Evolutionary conservation across 495 filamentous ascomycete species (phyloP).

Genomic region (Aspergillus sclerotiicarbonarius): DNA sequence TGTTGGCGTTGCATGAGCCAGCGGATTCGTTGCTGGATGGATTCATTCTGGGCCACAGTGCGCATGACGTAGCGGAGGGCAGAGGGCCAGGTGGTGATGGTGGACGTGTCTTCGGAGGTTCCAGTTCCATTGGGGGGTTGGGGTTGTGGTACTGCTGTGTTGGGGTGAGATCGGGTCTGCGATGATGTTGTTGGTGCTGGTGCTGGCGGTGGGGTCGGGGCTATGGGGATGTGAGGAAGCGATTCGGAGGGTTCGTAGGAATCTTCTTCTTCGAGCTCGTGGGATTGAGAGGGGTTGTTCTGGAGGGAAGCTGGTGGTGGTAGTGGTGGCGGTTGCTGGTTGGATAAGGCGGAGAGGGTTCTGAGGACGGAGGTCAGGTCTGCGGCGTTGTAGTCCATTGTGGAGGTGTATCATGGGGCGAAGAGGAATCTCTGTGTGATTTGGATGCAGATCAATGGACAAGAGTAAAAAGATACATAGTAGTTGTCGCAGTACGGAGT

Average conservation of each 20-base stretch:
- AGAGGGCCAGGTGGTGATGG: slow-evolving; percentile 63
- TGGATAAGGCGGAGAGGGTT: slow-evolving; percentile 47
- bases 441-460: background rate
- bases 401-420: background rate
- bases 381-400: slow-evolving; percentile 42
- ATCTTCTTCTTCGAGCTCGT: slow-evolving; percentile 22
- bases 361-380: slow-evolving; percentile 54
- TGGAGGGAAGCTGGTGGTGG: background rate
- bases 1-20: slow-evolving; percentile 64
- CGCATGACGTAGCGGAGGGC: slow-evolving; percentile 63
- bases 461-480: background rate
- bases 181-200: background rate
- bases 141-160: slow-evolving; percentile 6
- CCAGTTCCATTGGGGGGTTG: slow-evolving; percentile 10
- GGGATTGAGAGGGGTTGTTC: slow-evolving; percentile 1
- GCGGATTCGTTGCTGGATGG: slow-evolving; percentile 36
- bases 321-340: slow-evolving; percentile 12
- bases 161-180: too few relatives aligned
- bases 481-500: too few relatives aligned
- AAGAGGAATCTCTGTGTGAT: background rate
- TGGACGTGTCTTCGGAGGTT: slow-evolving; percentile 43
- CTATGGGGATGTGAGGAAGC: background rate
- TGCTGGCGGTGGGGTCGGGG: slow-evolving; percentile 12
- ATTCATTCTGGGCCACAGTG: slow-evolving; percentile 52
- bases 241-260: slow-evolving; percentile 27